Evolutionary conservation across 805 yeast species (phyloP).

Genomic region (Pichia paraexigua): DNA sequence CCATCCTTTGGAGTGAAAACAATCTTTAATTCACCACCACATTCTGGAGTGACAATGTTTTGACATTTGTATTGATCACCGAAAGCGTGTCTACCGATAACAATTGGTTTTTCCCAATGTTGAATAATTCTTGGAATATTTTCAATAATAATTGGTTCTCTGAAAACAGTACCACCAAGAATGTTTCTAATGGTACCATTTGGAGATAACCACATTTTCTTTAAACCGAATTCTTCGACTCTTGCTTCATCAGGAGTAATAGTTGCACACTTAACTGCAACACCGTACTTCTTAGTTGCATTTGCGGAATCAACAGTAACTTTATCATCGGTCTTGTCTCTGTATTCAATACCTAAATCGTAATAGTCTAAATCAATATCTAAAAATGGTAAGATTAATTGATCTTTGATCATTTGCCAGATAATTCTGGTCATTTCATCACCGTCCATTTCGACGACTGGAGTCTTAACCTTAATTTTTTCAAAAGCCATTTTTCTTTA

Average conservation of each 20-base stretch:
- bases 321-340: slow-evolving; percentile 83
- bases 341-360: slow-evolving; percentile 78
- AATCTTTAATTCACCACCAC: slow-evolving; percentile 71
- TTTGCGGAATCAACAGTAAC: slow-evolving; percentile 86
- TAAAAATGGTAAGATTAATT: slow-evolving; percentile 76
- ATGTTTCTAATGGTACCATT: slow-evolving; percentile 96
- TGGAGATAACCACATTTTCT: slow-evolving; percentile 97
- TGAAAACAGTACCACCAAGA: slow-evolving; percentile 92
- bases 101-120: slow-evolving; percentile 91
- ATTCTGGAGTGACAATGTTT: slow-evolving; percentile 65
- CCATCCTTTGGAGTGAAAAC: slow-evolving; percentile 70
- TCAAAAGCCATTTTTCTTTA: slow-evolving; percentile 16
- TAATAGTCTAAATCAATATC: slow-evolving; percentile 86
- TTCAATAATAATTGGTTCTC: slow-evolving; percentile 86
- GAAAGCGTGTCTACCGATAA: slow-evolving; percentile 95
- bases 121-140: slow-evolving; percentile 86
- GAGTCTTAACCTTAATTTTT: slow-evolving; percentile 75
- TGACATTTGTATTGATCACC: slow-evolving; percentile 97
- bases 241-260: slow-evolving; percentile 98
- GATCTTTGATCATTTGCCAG: slow-evolving; percentile 85
- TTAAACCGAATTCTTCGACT: slow-evolving; percentile 81
- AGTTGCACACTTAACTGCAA: slow-evolving; percentile 96
- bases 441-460: slow-evolving; percentile 96
- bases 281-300: slow-evolving; percentile 82
- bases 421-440: slow-evolving; percentile 97